Evolutionary conservation across 208 protist genomes (phyloP).

Genomic region (Angomonas ambiguus): DNA sequence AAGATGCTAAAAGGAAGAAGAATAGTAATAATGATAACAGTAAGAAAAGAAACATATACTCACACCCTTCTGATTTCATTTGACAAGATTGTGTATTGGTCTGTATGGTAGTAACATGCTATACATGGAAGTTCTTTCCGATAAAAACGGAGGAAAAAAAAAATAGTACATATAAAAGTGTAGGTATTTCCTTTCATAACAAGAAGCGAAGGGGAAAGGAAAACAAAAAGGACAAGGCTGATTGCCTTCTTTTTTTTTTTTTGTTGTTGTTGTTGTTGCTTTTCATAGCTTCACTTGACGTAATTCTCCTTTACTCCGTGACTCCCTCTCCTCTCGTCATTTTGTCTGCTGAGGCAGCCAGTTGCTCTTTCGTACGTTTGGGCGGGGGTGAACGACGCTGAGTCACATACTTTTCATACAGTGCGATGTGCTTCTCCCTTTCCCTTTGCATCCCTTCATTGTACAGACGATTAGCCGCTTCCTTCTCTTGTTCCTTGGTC

Average conservation of each 20-base stretch:
- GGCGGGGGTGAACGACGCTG: conserved; percentile 20
- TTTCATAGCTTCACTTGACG: too few species aligned
- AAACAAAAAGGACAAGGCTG: not conserved
- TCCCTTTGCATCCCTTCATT: conserved; percentile 69
- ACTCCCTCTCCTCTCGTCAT: conserved; percentile 61
- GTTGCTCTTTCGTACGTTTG: conserved; percentile 26
- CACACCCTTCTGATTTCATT: too few species aligned
- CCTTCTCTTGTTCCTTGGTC: conserved; percentile 29
- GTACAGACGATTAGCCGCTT: conserved; percentile 56
- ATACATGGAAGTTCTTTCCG: not conserved
- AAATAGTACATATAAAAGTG: not conserved
- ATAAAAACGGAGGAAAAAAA: not conserved
- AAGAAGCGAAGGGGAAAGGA: not conserved
- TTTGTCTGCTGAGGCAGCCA: conserved; percentile 46
- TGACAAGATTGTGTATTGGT: too few species aligned
- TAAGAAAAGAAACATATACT: conserved; percentile 9
- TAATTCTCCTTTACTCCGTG: conserved; percentile 24
- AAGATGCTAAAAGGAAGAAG: not conserved
- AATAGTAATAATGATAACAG: not conserved
- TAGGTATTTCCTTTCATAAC: not conserved
- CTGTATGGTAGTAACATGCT: not conserved
- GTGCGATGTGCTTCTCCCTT: conserved; percentile 61
- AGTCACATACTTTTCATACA: conserved; percentile 78
- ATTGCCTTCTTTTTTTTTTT: not conserved
- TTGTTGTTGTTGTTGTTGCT: too few species aligned